phyloP scores from a whole-genome alignment of 2,329 filamentous ascomycete genomes.

The Penicillium hesseltinei region DNA sequence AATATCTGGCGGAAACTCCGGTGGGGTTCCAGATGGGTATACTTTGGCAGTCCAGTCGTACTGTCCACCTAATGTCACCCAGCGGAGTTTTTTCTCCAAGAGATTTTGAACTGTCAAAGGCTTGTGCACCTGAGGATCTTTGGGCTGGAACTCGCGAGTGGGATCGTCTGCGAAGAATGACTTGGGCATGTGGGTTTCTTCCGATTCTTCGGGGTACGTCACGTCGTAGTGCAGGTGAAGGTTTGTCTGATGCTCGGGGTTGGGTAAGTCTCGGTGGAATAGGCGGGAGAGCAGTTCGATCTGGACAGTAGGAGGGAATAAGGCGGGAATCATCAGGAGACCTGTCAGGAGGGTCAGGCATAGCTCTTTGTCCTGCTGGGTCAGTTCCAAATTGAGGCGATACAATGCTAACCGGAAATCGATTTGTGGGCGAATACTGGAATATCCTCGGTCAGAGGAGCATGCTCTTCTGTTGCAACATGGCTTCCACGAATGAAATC shows the following conservation, averaged over 20 bases:
- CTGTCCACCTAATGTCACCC: constrained; percentile 91
- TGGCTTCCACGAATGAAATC: constrained; percentile 26
- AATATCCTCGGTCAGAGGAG: constrained; percentile 25
- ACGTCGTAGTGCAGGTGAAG: constrained; percentile 79
- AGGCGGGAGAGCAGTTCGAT: constrained; percentile 67
- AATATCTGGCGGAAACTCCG: constrained; percentile 72
- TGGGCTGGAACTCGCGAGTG: constrained; percentile 51
- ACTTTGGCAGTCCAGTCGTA: constrained; percentile 91
- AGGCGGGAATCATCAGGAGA: constrained; percentile 70
- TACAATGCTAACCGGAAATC: constrained; percentile 37
- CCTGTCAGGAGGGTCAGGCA: constrained; percentile 54
- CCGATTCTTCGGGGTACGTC: constrained; percentile 52
- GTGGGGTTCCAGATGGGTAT: constrained; percentile 69
- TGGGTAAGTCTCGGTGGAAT: constrained; percentile 73
- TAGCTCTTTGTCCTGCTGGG: constrained; percentile 4
- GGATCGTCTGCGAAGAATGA: constrained; percentile 57
- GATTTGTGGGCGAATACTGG: constrained; percentile 38
- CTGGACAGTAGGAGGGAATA: constrained; percentile 71
- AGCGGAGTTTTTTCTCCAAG: constrained; percentile 78
- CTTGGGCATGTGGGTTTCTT: not conserved
- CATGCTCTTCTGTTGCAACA: constrained; percentile 11
- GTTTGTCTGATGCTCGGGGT: constrained; percentile 77
- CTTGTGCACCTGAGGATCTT: constrained; percentile 71
- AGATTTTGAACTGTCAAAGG: constrained; percentile 68
- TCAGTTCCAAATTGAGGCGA: constrained; percentile 10